Percentiles rank a stretch among this genome's conserved stretches.
Evolutionary conservation across 805 yeast species (phyloP).

Genomic region (Teunomyces funiuensis): DNA sequence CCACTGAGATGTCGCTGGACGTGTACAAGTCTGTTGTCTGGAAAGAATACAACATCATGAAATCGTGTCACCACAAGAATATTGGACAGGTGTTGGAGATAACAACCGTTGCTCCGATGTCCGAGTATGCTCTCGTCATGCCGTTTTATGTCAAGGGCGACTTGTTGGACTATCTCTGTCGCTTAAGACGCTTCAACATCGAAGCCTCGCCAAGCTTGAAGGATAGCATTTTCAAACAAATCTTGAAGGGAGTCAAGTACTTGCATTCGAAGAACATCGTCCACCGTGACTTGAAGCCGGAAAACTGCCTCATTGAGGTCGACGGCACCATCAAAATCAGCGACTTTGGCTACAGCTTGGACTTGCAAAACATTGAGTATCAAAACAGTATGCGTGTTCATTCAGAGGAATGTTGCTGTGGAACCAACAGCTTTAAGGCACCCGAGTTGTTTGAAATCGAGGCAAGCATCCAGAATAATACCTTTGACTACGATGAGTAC

Average conservation of each 20-base stretch:
- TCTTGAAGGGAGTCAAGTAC: constrained; percentile 44
- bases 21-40: constrained; percentile 15
- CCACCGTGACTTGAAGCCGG: constrained; percentile 58
- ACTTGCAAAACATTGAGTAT: constrained; percentile 11
- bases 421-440: constrained; percentile 55
- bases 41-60: constrained; percentile 32
- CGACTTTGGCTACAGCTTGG: constrained; percentile 51
- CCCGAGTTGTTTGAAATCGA: constrained; percentile 47
- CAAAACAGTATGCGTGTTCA: constrained; percentile 7
- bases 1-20: constrained; percentile 7
- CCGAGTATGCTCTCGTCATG: constrained; percentile 34
- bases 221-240: constrained; percentile 47
- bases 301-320: constrained; percentile 47
- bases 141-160: constrained; percentile 51
- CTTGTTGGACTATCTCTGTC: constrained; percentile 42
- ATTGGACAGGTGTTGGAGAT: constrained; percentile 30
- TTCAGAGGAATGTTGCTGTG: constrained; percentile 34
- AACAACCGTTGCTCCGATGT: constrained; percentile 13
- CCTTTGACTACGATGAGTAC: constrained; percentile 4
- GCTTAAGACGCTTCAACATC: constrained; percentile 35
- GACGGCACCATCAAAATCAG: constrained; percentile 45
- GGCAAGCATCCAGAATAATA: constrained; percentile 10
- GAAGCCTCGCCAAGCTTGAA: constrained; percentile 33
- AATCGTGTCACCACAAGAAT: constrained; percentile 27
- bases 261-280: constrained; percentile 44